Conservation (phyloP, 2,329 filamentous ascomycete species). For the Trichoderma arundinaceum region DNA sequence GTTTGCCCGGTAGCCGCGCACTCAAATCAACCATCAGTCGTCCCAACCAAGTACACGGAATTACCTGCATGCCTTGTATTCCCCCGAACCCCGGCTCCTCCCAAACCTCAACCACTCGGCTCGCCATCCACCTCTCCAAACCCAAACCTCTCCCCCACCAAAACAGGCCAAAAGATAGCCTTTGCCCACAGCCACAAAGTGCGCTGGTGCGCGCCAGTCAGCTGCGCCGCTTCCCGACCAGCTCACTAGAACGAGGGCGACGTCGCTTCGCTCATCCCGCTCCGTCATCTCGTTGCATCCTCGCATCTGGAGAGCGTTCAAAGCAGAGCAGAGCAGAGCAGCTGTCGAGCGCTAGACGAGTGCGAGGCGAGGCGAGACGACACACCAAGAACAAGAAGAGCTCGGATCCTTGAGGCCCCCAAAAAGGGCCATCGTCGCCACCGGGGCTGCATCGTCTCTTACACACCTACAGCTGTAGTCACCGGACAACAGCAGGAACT, state of each 20-base stretch:
- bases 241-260: neutral
- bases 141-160: slow-evolving; percentile 6
- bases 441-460: no score
- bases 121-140: neutral
- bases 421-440: no score
- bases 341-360: no score
- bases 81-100: no score
- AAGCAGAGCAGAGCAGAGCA: no score
- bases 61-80: neutral
- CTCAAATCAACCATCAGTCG: no score
- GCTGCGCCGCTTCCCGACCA: slow-evolving; percentile 27
- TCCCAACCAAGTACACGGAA: no score
- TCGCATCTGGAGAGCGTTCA: neutral
- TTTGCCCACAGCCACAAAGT: slow-evolving; percentile 25
- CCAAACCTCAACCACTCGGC: neutral
- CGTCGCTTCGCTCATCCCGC: neutral
- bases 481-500: neutral
- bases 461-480: neutral
- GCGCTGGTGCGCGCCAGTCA: slow-evolving; percentile 27
- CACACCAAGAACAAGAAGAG: no score
- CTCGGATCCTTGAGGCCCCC: no score
- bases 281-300: neutral
- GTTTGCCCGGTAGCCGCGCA: no score
- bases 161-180: slow-evolving; percentile 19
- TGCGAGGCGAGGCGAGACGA: no score